phyloP scores from a whole-genome alignment of 139 green algal genomes.

The Zygnema circumcarinatum region DNA sequence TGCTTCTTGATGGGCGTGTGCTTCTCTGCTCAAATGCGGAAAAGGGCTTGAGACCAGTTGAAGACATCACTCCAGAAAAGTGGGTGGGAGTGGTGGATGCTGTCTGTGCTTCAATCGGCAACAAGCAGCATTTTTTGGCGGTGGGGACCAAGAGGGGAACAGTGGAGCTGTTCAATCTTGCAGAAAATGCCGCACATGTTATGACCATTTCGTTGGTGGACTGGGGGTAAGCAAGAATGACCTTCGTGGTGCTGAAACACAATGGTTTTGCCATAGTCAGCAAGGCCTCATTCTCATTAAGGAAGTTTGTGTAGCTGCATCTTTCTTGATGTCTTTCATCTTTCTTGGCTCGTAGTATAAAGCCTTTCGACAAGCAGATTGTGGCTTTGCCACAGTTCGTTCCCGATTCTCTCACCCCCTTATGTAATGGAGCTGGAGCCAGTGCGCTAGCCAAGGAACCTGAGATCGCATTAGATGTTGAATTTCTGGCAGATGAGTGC shows the following conservation, averaged over 20 bases:
- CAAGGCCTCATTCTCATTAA: too few relatives aligned
- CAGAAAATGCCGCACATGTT: constrained; percentile 32
- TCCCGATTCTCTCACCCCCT: too few relatives aligned
- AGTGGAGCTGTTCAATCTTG: constrained; percentile 57
- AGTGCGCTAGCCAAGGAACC: too few relatives aligned
- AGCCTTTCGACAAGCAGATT: too few relatives aligned
- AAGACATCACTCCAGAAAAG: constrained; percentile 43
- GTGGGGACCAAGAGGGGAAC: constrained; percentile 43
- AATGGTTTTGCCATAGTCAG: too few relatives aligned
- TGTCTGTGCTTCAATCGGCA: constrained; percentile 15
- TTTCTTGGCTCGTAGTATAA: too few relatives aligned
- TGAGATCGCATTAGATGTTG: too few relatives aligned
- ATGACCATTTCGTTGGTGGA: constrained; percentile 47
- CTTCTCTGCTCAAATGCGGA: constrained; percentile 52
- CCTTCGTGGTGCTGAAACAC: neutral
- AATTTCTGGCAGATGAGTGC: neutral
- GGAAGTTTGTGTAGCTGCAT: too few relatives aligned
- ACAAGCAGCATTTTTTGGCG: constrained; percentile 46
- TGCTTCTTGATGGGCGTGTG: constrained; percentile 51
- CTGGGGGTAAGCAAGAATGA: constrained; percentile 47
- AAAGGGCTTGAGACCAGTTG: constrained; percentile 38
- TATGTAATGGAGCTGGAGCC: too few relatives aligned
- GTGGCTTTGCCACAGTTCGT: too few relatives aligned
- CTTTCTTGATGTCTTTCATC: too few relatives aligned
- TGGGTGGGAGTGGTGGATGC: constrained; percentile 51